Percentiles rank a stretch among this genome's conserved stretches.
phyloP scores from a whole-genome alignment of 345 rosid genomes.

The Pelargonium nanum region DNA sequence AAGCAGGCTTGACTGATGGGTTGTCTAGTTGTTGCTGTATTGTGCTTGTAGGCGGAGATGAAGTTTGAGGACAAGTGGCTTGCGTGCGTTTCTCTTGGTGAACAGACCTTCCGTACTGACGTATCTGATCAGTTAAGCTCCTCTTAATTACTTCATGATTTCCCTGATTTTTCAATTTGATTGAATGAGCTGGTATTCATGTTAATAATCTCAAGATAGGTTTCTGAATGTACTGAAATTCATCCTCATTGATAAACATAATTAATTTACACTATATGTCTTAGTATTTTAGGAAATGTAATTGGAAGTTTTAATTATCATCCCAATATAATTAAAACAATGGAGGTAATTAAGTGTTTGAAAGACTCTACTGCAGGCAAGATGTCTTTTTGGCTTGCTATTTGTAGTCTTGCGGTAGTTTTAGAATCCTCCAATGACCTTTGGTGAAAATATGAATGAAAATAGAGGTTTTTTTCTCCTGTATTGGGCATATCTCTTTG shows the following conservation, averaged over 20 bases:
- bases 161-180: background rate
- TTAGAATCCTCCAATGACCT: too few species aligned
- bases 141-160: background rate
- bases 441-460: too few species aligned
- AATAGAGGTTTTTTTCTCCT: too few species aligned
- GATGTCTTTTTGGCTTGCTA: background rate
- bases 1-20: too few species aligned
- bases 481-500: too few species aligned
- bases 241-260: too few species aligned
- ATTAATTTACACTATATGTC: too few species aligned
- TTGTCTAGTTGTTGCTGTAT: constrained; percentile 4
- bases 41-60: constrained; percentile 57
- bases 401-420: background rate
- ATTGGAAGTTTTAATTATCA: background rate
- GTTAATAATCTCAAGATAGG: too few species aligned
- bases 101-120: constrained; percentile 70
- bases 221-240: background rate
- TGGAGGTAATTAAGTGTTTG: background rate
- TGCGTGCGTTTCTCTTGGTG: constrained; percentile 82
- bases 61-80: constrained; percentile 76
- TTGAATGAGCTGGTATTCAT: background rate
- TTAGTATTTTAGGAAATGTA: too few species aligned
- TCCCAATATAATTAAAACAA: background rate
- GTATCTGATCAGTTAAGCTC: constrained; percentile 56
- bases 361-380: background rate